These are phyloP conservation scores for Fragaria ananassa DNA, from an alignment of 306 rosid genomes.

Conservation along the genomic window DNA sequence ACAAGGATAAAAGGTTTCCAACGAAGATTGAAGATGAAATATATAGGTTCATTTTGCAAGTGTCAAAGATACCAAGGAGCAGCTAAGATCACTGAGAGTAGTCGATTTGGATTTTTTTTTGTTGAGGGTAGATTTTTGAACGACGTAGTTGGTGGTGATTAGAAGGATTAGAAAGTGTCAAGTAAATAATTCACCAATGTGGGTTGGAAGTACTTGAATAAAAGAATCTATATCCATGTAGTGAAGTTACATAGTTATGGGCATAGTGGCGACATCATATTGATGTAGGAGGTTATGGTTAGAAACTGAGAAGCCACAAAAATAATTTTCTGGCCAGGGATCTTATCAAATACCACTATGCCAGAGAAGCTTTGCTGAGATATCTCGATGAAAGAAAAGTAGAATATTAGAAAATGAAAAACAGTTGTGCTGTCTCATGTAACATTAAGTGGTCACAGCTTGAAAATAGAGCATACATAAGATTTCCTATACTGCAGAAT, in stretches of 20 bases:
- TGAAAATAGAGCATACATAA: neutral
- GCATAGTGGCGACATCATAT: neutral
- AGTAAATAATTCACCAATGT: neutral
- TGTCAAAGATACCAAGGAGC: neutral
- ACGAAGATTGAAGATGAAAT: neutral
- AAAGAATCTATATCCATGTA: neutral
- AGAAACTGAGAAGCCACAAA: neutral
- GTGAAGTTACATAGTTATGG: neutral
- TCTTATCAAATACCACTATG: neutral
- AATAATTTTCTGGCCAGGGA: neutral
- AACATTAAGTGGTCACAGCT: neutral
- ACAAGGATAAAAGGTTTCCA: neutral
- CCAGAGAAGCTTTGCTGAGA: neutral
- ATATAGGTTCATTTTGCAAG: conserved; percentile 3
- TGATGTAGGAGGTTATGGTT: neutral
- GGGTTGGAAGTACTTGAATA: neutral
- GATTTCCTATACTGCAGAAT: neutral
- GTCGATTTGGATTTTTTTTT: neutral
- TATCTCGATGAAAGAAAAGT: neutral
- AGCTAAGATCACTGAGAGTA: neutral
- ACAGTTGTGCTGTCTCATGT: neutral
- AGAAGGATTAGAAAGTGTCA: neutral
- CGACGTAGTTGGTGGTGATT: neutral
- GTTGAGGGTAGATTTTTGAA: neutral
- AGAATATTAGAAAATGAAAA: neutral